phyloP scores from a whole-genome alignment of 2,329 filamentous ascomycete species.

The Xenosphaeropsis pyriputrescens region DNA sequence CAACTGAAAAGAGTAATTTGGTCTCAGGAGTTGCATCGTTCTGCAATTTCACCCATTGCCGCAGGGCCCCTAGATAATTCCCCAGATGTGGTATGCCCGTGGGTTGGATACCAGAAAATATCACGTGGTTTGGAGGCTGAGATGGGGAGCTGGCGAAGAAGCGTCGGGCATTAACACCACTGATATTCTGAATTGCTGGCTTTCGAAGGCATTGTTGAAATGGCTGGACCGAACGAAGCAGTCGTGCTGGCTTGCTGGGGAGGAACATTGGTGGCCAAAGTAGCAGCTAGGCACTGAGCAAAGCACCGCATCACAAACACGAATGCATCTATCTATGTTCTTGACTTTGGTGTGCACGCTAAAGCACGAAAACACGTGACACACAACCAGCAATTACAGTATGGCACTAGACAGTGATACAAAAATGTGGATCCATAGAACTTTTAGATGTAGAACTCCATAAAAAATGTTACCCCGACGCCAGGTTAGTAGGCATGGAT shows the following conservation, averaged over 20 bases:
- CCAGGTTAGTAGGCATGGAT: slow-evolving; percentile 1
- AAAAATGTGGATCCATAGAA: not conserved
- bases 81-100: slow-evolving; percentile 89
- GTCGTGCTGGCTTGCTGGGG: no score
- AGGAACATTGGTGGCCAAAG: no score
- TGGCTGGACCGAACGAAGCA: no score
- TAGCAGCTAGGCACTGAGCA: no score
- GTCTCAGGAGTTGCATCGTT: slow-evolving; percentile 38
- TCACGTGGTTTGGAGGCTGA: slow-evolving; percentile 24
- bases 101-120: slow-evolving; percentile 96
- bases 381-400: no score
- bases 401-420: no score
- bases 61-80: slow-evolving; percentile 85
- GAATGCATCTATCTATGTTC: no score
- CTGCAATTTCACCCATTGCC: slow-evolving; percentile 75
- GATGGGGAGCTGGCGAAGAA: not conserved
- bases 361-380: no score
- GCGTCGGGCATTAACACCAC: not conserved
- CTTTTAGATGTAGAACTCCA: not conserved
- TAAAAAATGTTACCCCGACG: slow-evolving; percentile 1
- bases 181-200: no score
- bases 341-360: no score
- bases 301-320: no score
- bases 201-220: no score
- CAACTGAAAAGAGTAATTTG: slow-evolving; percentile 70